Evolutionary conservation across 345 rosid species (phyloP), one percentile per base, ranked within the genome.

Genomic region (Rhizophora mangle): DNA sequence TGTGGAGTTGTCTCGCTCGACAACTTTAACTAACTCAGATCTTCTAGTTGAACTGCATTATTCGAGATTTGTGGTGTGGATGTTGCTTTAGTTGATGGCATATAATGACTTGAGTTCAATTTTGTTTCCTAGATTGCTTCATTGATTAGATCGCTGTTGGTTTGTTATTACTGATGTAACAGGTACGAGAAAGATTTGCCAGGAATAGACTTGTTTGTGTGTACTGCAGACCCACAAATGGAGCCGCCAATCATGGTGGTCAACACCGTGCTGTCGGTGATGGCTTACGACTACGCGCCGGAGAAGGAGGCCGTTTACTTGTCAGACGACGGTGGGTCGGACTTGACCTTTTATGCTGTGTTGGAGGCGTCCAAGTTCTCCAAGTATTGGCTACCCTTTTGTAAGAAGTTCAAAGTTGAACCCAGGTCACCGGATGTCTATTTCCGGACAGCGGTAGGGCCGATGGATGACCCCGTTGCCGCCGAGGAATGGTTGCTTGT

Each of bases 211-310:
- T 62, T 89, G 5, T 89, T 92, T 32, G 85, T 88, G 6, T 86
- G 92, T 87, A 89, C 92, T 13, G 93, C 92, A 19, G 89, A 87
- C 60, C 92, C 92, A 0, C 74, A 24, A 21, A 73, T 83, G 20
- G 97, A 92, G 84, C 97, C 93, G 60, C 93, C 96, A 22, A 24
- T 67, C 47, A 31, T 92, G 89, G 96, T 86, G 76, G 68, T 86
- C 0, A 89, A 86, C 84, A 92, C 92, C 0, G 79, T 88, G n/a
- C 72, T 89, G 67, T 89, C 97, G 6, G 82, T 83, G 4, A 69
- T 82, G 81, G 78, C 90, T 6, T 85, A 81, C 2, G 79, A 86
- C 58, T 89, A 89, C 54, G 88, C 96, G 4, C 69, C 86, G 1
- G 85, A 85, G 21, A 88, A 86, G 70, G 74, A 85, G 13, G 77